A percentile compares a stretch with the other conserved stretches of the same genome.
Evolutionary conservation across 257 asterid species (phyloP).

Genomic region (Jacaranda mimosifolia): DNA sequence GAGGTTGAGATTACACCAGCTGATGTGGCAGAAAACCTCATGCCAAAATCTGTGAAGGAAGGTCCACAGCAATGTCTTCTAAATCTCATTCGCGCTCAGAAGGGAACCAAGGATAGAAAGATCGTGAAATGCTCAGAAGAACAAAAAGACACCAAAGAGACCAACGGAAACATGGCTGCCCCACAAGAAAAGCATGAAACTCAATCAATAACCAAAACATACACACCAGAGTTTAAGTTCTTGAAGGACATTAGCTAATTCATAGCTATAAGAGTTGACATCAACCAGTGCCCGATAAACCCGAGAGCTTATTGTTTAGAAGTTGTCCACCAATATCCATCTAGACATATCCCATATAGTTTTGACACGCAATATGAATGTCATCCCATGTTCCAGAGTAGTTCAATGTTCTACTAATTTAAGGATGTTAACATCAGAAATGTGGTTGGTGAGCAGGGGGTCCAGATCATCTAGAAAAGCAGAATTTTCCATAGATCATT

Average conservation of each 20-base stretch:
- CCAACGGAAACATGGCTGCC: background rate
- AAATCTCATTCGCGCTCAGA: slow-evolving; percentile 39
- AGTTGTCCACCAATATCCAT: background rate
- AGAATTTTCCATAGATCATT: too few species aligned
- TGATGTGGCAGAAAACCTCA: slow-evolving; percentile 49
- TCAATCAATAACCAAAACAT: background rate
- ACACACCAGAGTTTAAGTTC: background rate
- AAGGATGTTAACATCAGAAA: slow-evolving; percentile 17
- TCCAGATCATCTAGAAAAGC: too few species aligned
- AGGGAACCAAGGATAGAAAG: slow-evolving; percentile 32
- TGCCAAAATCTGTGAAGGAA: slow-evolving; percentile 47
- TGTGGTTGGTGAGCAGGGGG: background rate
- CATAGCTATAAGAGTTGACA: background rate
- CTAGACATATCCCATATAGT: background rate
- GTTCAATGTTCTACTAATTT: background rate
- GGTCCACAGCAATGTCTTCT: slow-evolving; percentile 39
- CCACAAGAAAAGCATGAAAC: slow-evolving; percentile 10
- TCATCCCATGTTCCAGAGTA: background rate
- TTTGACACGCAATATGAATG: background rate
- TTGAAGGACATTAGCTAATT: background rate
- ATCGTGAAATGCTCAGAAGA: slow-evolving; percentile 5
- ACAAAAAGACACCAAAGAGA: slow-evolving; percentile 16
- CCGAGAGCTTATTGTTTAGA: background rate
- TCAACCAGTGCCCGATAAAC: background rate
- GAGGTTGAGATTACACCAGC: slow-evolving; percentile 50